Evolutionary conservation across 1,139 yeast genomes (phyloP).

Genomic region (Yamadazyma sp.): DNA sequence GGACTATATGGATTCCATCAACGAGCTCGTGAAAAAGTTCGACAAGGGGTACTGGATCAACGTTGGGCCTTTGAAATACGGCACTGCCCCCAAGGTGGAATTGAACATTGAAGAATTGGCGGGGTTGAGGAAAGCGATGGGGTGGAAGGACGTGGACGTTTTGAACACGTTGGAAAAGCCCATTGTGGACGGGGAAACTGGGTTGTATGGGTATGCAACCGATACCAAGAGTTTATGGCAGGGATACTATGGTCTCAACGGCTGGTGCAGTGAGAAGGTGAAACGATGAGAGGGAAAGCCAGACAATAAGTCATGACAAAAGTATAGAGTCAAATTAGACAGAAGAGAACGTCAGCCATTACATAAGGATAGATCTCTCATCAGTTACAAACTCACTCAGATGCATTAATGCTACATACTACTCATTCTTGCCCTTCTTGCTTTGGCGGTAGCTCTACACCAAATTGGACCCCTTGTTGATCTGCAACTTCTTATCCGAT

Average conservation of each 20-base stretch:
- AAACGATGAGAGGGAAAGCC: not conserved
- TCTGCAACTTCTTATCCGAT: conserved; percentile 88
- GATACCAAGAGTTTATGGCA: conserved; percentile 70
- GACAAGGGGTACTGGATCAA: conserved; percentile 71
- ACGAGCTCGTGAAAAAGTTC: conserved; percentile 39
- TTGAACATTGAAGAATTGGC: conserved; percentile 64
- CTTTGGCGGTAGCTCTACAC: too few relatives aligned
- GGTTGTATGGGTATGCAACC: conserved; percentile 54
- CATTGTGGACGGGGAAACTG: conserved; percentile 14
- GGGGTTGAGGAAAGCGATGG: conserved; percentile 49
- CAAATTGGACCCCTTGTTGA: conserved; percentile 59
- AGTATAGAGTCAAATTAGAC: not conserved
- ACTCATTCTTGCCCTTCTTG: too few relatives aligned
- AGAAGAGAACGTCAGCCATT: too few relatives aligned
- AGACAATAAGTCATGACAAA: not conserved
- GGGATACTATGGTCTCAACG: conserved; percentile 67
- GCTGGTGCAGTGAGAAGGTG: conserved; percentile 33
- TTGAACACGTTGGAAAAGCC: conserved; percentile 32
- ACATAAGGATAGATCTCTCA: too few relatives aligned
- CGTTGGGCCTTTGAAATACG: conserved; percentile 85
- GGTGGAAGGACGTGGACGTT: conserved; percentile 61
- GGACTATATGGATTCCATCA: conserved; percentile 66
- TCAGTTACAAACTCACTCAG: not conserved
- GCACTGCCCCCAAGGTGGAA: conserved; percentile 81
- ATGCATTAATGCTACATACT: not conserved